These are phyloP conservation scores for Austroboletus eburneus DNA, from an alignment of 768 basidiomycete genomes.

Conservation along the genomic window DNA sequence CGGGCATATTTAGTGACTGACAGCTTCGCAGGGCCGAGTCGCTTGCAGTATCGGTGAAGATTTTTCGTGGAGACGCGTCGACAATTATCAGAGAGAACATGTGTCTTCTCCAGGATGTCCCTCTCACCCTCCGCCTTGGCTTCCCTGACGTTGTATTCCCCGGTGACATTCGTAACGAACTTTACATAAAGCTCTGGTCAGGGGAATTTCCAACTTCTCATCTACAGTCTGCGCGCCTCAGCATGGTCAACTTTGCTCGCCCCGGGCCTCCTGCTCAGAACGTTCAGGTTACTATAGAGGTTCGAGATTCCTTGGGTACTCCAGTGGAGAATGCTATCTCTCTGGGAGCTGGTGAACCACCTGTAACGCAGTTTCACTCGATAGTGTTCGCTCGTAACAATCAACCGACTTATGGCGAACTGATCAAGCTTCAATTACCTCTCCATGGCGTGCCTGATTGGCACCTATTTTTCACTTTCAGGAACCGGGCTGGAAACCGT, in stretches of 20 bases:
- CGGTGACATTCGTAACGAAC: conserved; percentile 86
- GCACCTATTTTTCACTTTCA: conserved; percentile 94
- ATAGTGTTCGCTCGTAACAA: conserved; percentile 87
- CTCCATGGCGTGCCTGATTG: conserved; percentile 63
- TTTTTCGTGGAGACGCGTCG: conserved; percentile 78
- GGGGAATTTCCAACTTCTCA: conserved; percentile 74
- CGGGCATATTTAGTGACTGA: neutral
- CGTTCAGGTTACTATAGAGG: conserved; percentile 89
- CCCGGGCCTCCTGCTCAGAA: conserved; percentile 49
- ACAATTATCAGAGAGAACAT: conserved; percentile 82
- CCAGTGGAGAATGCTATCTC: conserved; percentile 69
- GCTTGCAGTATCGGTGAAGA: conserved; percentile 78
- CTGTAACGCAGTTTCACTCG: conserved; percentile 78
- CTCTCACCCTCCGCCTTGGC: conserved; percentile 81
- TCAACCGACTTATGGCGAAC: conserved; percentile 88
- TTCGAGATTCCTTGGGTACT: conserved; percentile 67
- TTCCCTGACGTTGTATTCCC: conserved; percentile 97
- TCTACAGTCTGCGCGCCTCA: conserved; percentile 49
- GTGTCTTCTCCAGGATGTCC: conserved; percentile 73
- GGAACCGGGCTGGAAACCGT: conserved; percentile 61
- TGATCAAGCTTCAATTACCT: conserved; percentile 83
- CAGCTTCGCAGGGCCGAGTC: conserved; percentile 64
- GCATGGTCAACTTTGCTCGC: conserved; percentile 56
- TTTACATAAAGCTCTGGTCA: conserved; percentile 95
- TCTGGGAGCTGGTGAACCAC: conserved; percentile 81